Conservation (phyloP, 176 grass and related monocot genomes). For the Carex pumila region DNA sequence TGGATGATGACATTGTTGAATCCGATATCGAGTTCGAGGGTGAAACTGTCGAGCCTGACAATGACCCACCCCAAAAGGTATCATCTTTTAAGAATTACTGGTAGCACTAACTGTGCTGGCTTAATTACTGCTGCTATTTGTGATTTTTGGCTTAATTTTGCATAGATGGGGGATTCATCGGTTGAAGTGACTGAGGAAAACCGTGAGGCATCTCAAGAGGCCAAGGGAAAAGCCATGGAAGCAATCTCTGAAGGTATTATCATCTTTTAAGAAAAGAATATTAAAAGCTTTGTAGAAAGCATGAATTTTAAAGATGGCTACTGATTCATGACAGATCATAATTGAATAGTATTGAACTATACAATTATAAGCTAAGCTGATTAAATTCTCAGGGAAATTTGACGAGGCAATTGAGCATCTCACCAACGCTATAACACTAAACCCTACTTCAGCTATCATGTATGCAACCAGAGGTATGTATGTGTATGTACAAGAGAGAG, state of each 20-base stretch:
- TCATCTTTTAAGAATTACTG: not conserved
- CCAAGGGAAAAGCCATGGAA: conserved; percentile 75
- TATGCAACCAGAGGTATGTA: conserved; percentile 78
- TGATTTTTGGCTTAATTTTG: not conserved
- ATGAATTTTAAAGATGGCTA: not conserved
- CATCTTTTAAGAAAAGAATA: not conserved
- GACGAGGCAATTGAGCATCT: conserved; percentile 83
- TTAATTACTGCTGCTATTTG: not conserved
- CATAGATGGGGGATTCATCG: conserved; percentile 77
- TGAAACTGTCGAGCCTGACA: conserved; percentile 72
- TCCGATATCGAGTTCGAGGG: conserved; percentile 87
- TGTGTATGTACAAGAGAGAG: not conserved
- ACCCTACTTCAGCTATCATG: conserved; percentile 92
- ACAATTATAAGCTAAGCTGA: not conserved
- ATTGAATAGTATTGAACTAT: not conserved
- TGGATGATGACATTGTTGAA: conserved; percentile 85
- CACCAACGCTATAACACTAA: conserved; percentile 75
- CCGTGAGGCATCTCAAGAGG: conserved; percentile 78
- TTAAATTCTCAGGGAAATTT: conserved; percentile 52
- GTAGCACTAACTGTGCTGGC: not conserved
- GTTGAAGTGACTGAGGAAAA: conserved; percentile 84
- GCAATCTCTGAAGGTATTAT: conserved; percentile 75
- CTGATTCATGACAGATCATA: not conserved
- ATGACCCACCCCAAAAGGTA: conserved; percentile 87
- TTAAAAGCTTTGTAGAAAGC: not conserved